Conservation (phyloP, 768 basidiomycete genomes). For the Tylopilus sp. region DNA sequence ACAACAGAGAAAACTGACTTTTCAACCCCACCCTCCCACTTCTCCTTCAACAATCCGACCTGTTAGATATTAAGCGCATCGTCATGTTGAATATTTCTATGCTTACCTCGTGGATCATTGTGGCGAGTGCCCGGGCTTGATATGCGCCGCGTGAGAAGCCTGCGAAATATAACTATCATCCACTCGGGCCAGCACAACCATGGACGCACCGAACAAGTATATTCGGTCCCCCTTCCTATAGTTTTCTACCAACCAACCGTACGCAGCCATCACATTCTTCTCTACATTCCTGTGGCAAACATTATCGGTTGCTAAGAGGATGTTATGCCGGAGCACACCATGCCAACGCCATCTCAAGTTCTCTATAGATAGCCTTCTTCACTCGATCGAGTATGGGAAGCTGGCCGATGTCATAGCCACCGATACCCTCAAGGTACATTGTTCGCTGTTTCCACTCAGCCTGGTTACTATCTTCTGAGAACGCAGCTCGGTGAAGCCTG, state of each 20-base stretch:
- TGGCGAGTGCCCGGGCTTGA: no score
- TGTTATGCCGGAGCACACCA: not conserved
- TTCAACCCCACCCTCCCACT: not conserved
- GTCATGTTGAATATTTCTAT: no score
- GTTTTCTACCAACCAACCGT: conserved; percentile 29
- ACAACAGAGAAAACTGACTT: not conserved
- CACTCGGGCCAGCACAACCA: no score
- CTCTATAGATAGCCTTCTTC: not conserved
- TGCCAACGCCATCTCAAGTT: not conserved
- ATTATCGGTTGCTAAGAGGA: not conserved
- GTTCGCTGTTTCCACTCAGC: conserved; percentile 14
- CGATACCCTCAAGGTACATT: conserved; percentile 25
- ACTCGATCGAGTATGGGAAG: not conserved
- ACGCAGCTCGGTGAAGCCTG: conserved; percentile 5
- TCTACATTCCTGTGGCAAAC: conserved; percentile 31
- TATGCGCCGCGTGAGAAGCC: no score
- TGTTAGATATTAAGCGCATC: not conserved
- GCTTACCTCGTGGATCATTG: no score
- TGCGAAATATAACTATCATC: no score
- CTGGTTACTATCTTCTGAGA: no score
- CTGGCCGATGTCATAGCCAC: not conserved
- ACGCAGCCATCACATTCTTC: conserved; percentile 29
- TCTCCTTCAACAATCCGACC: not conserved
- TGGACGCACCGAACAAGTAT: not conserved
- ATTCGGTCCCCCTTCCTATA: conserved; percentile 26